These are phyloP conservation scores for Trifolium dubium DNA, from an alignment of 306 rosid species.

Conservation along the genomic window DNA sequence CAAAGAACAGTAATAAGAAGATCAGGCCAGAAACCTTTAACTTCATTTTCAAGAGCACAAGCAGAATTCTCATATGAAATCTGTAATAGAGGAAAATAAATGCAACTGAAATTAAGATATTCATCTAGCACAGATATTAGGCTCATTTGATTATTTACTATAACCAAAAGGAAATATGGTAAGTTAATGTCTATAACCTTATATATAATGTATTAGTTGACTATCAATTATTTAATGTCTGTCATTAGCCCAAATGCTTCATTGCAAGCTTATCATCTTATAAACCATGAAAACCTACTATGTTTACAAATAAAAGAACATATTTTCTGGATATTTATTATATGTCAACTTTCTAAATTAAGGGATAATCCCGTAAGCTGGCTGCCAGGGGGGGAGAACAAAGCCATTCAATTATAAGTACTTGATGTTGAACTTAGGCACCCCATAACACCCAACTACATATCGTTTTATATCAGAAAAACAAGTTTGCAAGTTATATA, in stretches of 20 bases:
- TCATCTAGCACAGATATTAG: slow-evolving; percentile 10
- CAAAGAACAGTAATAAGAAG: slow-evolving; percentile 65
- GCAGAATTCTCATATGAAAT: slow-evolving; percentile 70
- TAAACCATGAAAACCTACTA: slow-evolving; percentile 25
- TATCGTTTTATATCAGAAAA: slow-evolving; percentile 3
- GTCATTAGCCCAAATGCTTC: slow-evolving; percentile 10
- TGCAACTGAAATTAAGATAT: slow-evolving; percentile 28
- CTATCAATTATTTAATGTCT: slow-evolving; percentile 11
- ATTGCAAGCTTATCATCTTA: slow-evolving; percentile 20
- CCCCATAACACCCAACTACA: neutral
- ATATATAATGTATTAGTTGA: slow-evolving; percentile 23
- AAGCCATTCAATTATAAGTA: neutral
- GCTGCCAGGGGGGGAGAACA: neutral
- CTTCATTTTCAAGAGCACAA: slow-evolving; percentile 65
- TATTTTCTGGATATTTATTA: slow-evolving; percentile 14
- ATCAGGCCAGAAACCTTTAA: slow-evolving; percentile 84
- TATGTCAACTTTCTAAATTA: neutral
- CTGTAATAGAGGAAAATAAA: slow-evolving; percentile 52
- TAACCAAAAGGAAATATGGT: slow-evolving; percentile 31
- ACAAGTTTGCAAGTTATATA: neutral
- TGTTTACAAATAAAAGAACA: slow-evolving; percentile 17
- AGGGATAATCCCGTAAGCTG: slow-evolving; percentile 5
- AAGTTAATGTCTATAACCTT: slow-evolving; percentile 7
- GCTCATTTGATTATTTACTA: slow-evolving; percentile 8
- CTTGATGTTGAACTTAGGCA: neutral